Evolutionary conservation across 306 rosid species (phyloP), one percentile per base, ranked within the genome.

Genomic region (Casuarina cunninghamiana): DNA sequence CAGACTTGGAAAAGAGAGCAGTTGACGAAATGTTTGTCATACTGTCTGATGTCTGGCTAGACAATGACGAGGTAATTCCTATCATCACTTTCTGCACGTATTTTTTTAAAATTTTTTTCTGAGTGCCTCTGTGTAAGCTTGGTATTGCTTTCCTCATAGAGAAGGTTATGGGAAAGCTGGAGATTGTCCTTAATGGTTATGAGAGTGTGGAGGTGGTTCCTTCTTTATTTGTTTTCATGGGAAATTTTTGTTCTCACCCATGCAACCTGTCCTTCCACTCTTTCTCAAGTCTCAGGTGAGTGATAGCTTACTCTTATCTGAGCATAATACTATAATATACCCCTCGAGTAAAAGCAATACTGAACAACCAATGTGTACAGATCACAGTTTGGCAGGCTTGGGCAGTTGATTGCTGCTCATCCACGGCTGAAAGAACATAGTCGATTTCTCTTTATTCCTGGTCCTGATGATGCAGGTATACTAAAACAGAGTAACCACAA

Each of bases 401-500:
- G 97, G 79, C 73, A 87, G 77, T 84, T 89, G 84, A 88, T 95
- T 74, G 97, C 88, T 46, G 87, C 88, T 74, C 98, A 80, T 84
- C 82, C 90, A 67, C 88, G 91, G 80, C 83, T 91, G 53, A 86
- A 69, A 77, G 92, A 91, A 90, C 76, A 85, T 71, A 89, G 98
- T 74, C 72, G 80, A 53, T 95, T 95, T 84, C 87, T 95, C 35
- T 95, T 95, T 85, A 92, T 95, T 82, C 97, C 97, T 2, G 97
- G 98, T 66, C 98, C 97, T 77, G 96, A 90, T 78, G 98, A 92
- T 84, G 86, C 95, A 88, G 97, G 97, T 95, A 88, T 71, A 78
- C 62, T 63, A 44, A 26, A 21, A 63, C 77, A 77, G 66, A 71
- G 48, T 65, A 74, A 16, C 77, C 38, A n/a, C 7, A 17, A 61